phyloP scores from a whole-genome alignment of 352 stramenopile genomes.

The Pythium oligandrum region DNA sequence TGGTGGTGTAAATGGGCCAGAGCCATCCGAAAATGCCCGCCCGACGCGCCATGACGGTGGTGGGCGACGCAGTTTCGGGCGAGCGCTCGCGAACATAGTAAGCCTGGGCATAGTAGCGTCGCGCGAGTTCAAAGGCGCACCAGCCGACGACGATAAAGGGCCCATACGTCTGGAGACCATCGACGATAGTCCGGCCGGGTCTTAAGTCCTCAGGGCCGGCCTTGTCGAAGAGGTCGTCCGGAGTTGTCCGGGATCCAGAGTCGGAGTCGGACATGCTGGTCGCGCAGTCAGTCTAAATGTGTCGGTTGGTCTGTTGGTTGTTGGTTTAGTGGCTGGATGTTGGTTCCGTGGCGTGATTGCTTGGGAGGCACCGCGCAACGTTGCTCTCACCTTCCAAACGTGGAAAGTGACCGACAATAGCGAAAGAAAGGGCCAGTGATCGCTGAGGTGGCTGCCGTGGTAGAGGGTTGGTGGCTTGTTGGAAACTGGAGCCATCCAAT shows the following conservation, averaged over 20 bases:
- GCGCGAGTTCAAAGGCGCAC: slow-evolving; percentile 62
- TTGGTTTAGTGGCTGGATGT: no score
- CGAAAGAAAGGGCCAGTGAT: no score
- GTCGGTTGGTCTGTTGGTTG: no score
- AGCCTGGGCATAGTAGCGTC: slow-evolving; percentile 45
- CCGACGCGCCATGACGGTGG: slow-evolving; percentile 30
- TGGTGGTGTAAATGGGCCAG: slow-evolving; percentile 43
- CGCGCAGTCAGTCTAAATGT: no score
- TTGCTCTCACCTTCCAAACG: no score
- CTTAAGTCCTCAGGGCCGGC: slow-evolving; percentile 32
- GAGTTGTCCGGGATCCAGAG: no score
- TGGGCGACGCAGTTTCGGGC: slow-evolving; percentile 43
- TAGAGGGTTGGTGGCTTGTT: no score
- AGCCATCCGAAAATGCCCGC: slow-evolving; percentile 50
- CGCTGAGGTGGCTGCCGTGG: no score
- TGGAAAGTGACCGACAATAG: no score
- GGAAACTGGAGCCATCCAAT: no score
- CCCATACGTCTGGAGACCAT: slow-evolving; percentile 62
- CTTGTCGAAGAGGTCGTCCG: slow-evolving; percentile 7
- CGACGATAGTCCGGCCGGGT: slow-evolving; percentile 59
- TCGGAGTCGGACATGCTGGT: not conserved
- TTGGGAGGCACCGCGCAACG: no score
- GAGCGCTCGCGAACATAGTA: slow-evolving; percentile 75
- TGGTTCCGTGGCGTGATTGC: no score
- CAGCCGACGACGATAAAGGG: slow-evolving; percentile 57